These are phyloP conservation scores for Pseudevernia furfuracea DNA, from an alignment of 495 filamentous ascomycete species.

Conservation along the genomic window DNA sequence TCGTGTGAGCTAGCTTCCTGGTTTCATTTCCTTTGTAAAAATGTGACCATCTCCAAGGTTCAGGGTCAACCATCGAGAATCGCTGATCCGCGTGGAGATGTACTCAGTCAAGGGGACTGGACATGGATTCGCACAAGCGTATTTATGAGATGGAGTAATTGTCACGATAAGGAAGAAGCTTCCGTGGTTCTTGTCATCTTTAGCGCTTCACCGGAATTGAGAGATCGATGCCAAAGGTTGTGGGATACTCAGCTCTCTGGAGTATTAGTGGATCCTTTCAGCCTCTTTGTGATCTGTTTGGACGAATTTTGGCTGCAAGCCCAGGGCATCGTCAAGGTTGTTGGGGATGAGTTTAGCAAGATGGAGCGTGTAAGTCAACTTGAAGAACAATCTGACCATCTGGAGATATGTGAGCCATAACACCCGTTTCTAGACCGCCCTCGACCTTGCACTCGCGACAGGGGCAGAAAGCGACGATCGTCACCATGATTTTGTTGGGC, in stretches of 20 bases:
- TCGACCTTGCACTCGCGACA: background rate
- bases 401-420: background rate
- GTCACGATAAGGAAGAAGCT: background rate
- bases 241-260: background rate
- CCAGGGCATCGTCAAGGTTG: conserved; percentile 4
- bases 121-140: conserved; percentile 9
- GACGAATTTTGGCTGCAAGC: conserved; percentile 14
- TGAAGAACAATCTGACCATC: background rate
- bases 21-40: conserved; percentile 13
- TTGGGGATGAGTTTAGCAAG: conserved; percentile 2
- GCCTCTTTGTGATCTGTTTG: conserved; percentile 13
- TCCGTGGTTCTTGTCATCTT: conserved; percentile 2
- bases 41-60: background rate
- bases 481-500: conserved; percentile 12
- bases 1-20: background rate
- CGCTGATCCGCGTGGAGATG: background rate
- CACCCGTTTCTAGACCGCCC: background rate
- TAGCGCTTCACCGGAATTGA: conserved; percentile 5
- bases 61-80: background rate
- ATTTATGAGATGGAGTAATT: conserved; percentile 11
- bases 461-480: background rate
- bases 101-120: conserved; percentile 13
- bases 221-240: conserved; percentile 1
- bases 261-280: conserved; percentile 9
- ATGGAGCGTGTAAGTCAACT: conserved; percentile 15